These are phyloP conservation scores for Coemansia sp. DNA, from an alignment of 192 early-diverging fungal species.

Conservation along the genomic window DNA sequence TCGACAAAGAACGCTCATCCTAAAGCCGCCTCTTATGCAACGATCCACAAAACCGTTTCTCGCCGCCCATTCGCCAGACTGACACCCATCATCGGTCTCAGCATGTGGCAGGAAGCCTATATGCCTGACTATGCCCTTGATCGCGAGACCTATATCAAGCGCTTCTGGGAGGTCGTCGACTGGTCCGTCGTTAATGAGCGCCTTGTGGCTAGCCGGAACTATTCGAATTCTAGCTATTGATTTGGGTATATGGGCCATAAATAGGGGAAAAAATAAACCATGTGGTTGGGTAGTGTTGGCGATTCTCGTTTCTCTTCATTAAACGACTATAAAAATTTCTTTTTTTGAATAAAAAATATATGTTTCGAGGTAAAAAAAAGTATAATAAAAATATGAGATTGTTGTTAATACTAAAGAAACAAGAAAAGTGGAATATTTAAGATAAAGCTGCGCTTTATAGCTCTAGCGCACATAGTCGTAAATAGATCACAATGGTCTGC, in stretches of 20 bases:
- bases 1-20: slow-evolving; percentile 4
- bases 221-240: not conserved
- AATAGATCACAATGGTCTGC: too few relatives aligned
- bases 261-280: not conserved
- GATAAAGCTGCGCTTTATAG: too few relatives aligned
- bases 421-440: too few relatives aligned
- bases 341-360: too few relatives aligned
- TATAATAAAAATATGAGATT: too few relatives aligned
- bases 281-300: too few relatives aligned
- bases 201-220: slow-evolving; percentile 16
- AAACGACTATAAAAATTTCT: too few relatives aligned
- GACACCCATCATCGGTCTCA: slow-evolving; percentile 44
- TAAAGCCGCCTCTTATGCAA: slow-evolving; percentile 26
- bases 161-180: slow-evolving; percentile 53
- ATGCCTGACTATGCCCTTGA: slow-evolving; percentile 50
- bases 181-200: slow-evolving; percentile 50
- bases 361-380: too few relatives aligned
- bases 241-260: not conserved
- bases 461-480: too few relatives aligned
- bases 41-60: slow-evolving; percentile 18
- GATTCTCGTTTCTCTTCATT: too few relatives aligned
- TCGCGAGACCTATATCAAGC: slow-evolving; percentile 34
- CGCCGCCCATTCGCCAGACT: slow-evolving; percentile 28
- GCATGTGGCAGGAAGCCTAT: slow-evolving; percentile 56
- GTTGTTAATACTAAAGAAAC: too few relatives aligned